These are phyloP conservation scores for Beauveria pseudobassiana DNA, from an alignment of 2,329 filamentous ascomycete genomes.

Conservation along the genomic window DNA sequence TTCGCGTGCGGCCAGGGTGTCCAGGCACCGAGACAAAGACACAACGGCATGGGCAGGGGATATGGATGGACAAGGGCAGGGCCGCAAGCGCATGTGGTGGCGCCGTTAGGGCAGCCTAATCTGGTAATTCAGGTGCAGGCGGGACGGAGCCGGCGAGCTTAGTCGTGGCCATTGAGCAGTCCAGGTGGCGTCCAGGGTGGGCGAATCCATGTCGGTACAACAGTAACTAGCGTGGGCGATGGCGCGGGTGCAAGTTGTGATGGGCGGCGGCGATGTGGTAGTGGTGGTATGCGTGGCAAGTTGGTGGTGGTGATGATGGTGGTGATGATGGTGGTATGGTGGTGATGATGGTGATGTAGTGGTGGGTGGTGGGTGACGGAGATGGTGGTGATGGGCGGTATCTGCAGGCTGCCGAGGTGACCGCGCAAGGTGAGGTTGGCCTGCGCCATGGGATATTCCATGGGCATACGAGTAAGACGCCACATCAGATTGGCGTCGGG, in stretches of 20 bases:
- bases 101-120: slow-evolving; percentile 8
- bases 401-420: background rate
- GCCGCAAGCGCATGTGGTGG: slow-evolving; percentile 8
- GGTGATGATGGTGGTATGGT: background rate
- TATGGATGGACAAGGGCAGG: background rate
- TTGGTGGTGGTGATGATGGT: too few species aligned
- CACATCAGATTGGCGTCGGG: background rate
- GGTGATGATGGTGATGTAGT: background rate
- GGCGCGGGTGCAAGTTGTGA: background rate
- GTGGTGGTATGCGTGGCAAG: background rate
- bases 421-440: background rate
- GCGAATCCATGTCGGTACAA: background rate
- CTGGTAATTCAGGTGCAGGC: slow-evolving; percentile 8
- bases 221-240: background rate
- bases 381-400: background rate
- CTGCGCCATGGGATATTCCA: background rate
- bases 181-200: background rate
- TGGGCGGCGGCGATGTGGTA: background rate
- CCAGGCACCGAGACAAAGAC: background rate
- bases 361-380: background rate
- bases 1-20: background rate
- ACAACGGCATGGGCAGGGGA: background rate
- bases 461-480: background rate
- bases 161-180: background rate
- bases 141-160: background rate